Evolutionary conservation across 2,329 filamentous ascomycete species (phyloP), one percentile per base, ranked within the genome.

Genomic region (Sclerotinia glacialis): DNA sequence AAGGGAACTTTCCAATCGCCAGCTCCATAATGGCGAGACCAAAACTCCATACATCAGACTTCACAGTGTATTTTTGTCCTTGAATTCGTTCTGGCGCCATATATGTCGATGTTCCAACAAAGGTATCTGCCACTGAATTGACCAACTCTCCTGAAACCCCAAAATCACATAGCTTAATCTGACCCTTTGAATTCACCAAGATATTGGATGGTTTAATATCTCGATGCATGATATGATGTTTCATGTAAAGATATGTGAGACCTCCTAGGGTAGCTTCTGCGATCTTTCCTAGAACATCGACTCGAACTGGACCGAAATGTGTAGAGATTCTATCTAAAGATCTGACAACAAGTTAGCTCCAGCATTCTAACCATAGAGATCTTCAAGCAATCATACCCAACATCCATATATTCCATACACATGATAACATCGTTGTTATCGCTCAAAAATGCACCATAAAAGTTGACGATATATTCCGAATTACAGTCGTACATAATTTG

Each of bases 361-460:
- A 28, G n/a, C 49, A 26, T n/a, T 47, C 18, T n/a, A n/a, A 40
- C 21, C 42, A 23, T n/a, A 8, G 8, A 26, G 28, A 14, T 54
- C 40, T 40, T n/a, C 14, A n/a, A 16, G 16, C 21, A 21, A 56
- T 81, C 91, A 79, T 85, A 98, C 95, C 95, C 95, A 77, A 94
- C 92, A 79, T 99, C 95, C 92, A 97, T 97, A 78, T 99, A 98
- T 78, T 99, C 95, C 95, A 99, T 99, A 79, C 95, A 99, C 89
- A 99, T 94, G 73, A 98, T 96, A 67, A 99, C 96, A 80, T 99
- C 95, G 76, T 96, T 94, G 69, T 93, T 93, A 76, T 96, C 91
- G 77, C 97, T 98, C 76, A 98, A 86, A 77, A 98, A 99, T 47
- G 95, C 95, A 68, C 95, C 95, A 76, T 98, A 98, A 79, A 97